Conservation (phyloP, 2,329 filamentous ascomycete genomes). For the Chlorencoelia australis region DNA sequence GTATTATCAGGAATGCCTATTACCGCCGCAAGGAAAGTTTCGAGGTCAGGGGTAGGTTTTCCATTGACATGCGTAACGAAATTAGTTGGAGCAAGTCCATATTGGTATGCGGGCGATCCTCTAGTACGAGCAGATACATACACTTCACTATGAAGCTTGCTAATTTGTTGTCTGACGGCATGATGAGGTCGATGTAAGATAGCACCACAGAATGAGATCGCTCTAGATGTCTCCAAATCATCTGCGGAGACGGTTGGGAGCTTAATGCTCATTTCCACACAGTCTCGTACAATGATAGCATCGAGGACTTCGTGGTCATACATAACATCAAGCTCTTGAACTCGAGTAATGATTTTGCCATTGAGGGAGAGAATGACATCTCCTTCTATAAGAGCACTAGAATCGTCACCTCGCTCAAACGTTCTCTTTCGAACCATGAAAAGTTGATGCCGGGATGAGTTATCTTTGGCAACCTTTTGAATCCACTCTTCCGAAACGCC, state of each 20-base stretch:
- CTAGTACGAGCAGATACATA: constrained; percentile 84
- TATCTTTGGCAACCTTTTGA: constrained; percentile 74
- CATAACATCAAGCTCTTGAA: constrained; percentile 92
- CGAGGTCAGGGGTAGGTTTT: constrained; percentile 69
- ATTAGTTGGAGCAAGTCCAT: constrained; percentile 89
- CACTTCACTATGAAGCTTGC: constrained; percentile 89
- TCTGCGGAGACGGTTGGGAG: constrained; percentile 80
- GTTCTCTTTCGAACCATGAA: constrained; percentile 96
- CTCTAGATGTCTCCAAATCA: constrained; percentile 84
- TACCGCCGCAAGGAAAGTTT: constrained; percentile 70
- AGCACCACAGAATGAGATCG: constrained; percentile 90
- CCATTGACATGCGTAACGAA: constrained; percentile 97
- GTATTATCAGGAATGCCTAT: constrained; percentile 90
- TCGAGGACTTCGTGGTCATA: constrained; percentile 79
- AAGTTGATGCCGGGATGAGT: constrained; percentile 86
- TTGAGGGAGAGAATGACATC: constrained; percentile 90
- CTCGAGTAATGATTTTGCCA: constrained; percentile 82
- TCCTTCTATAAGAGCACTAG: constrained; percentile 68
- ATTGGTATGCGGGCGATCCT: constrained; percentile 78
- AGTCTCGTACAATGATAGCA: constrained; percentile 77
- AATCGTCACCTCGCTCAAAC: constrained; percentile 52
- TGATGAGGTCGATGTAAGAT: constrained; percentile 90
- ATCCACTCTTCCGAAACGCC: constrained; percentile 96
- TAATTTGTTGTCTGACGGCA: constrained; percentile 93
- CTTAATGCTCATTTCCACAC: constrained; percentile 64